Percentiles rank a stretch among this genome's conserved stretches.
Evolutionary conservation across 1,284 basidiomycete genomes (phyloP).

Genomic region (Exsudoporus floridanus): DNA sequence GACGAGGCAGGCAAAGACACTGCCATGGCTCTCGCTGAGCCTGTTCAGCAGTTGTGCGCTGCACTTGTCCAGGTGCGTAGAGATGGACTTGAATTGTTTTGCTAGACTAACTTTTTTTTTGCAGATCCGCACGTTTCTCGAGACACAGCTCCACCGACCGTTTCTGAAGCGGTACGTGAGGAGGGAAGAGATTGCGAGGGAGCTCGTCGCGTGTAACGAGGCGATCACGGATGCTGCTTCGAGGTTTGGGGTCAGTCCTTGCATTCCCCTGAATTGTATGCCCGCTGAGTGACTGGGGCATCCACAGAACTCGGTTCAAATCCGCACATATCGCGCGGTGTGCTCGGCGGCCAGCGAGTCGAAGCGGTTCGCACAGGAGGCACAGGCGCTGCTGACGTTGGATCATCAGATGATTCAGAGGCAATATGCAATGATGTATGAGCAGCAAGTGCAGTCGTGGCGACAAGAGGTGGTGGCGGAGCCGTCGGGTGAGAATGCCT

Average conservation of each 20-base stretch:
- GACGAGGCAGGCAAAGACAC: constrained; percentile 36
- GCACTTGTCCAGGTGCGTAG: constrained; percentile 47
- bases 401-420: constrained; percentile 22
- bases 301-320: constrained; percentile 24
- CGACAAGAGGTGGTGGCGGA: not conserved
- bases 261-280: not conserved
- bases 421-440: constrained; percentile 14
- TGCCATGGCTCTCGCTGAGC: constrained; percentile 27
- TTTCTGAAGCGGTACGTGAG: constrained; percentile 80
- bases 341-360: constrained; percentile 19
- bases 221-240: constrained; percentile 50
- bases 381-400: constrained; percentile 18
- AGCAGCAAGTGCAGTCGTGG: constrained; percentile 1
- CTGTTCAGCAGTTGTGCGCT: constrained; percentile 42
- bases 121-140: constrained; percentile 51
- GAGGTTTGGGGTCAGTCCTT: constrained; percentile 50
- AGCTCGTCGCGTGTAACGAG: constrained; percentile 54
- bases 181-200: constrained; percentile 64
- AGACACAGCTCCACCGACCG: constrained; percentile 61
- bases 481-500: not conserved
- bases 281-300: not conserved
- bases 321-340: constrained; percentile 25
- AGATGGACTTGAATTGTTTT: not conserved
- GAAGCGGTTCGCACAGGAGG: constrained; percentile 24
- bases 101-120: constrained; percentile 26